A percentile compares a stretch with the other conserved stretches of the same genome.
Evolutionary conservation across 2,329 filamentous ascomycete genomes (phyloP).

Genomic region (Aspergillus persii): DNA sequence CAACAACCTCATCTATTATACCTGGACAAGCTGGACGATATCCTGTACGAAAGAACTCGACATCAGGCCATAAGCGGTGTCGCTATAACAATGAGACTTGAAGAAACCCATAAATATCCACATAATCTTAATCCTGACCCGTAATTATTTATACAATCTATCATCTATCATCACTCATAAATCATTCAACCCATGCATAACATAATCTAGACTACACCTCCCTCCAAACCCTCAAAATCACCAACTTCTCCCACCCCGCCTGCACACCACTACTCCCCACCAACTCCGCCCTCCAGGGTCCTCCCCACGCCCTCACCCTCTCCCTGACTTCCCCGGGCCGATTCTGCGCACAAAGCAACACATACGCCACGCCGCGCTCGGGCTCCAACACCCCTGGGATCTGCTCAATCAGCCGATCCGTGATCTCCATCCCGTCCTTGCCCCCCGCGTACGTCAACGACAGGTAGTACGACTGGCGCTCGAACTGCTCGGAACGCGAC

Average conservation of each 20-base stretch:
- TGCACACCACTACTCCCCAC: slow-evolving; percentile 81
- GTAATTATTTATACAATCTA: not conserved
- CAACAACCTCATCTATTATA: not conserved
- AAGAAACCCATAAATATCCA: not conserved
- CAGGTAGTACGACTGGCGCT: slow-evolving; percentile 78
- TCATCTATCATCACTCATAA: slow-evolving; percentile 2
- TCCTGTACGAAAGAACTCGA: not conserved
- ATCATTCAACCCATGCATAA: not conserved
- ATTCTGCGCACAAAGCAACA: slow-evolving; percentile 89
- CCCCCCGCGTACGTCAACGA: slow-evolving; percentile 88
- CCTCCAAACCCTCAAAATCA: slow-evolving; percentile 83
- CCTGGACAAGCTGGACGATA: not conserved
- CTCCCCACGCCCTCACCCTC: slow-evolving; percentile 58
- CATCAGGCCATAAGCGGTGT: not conserved
- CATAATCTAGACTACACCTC: not conserved
- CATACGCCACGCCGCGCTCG: slow-evolving; percentile 74
- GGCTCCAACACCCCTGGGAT: slow-evolving; percentile 64
- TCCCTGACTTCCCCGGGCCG: slow-evolving; percentile 71
- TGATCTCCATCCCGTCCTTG: slow-evolving; percentile 88
- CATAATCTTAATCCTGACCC: not conserved
- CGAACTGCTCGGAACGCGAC: slow-evolving; percentile 53
- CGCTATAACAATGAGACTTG: not conserved
- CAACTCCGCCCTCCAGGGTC: slow-evolving; percentile 69
- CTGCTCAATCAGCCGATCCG: slow-evolving; percentile 69
- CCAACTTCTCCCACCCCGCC: slow-evolving; percentile 91